Base-by-base conservation (phyloP, 306 rosid species). In the Erythrophleum fordii region DNA sequence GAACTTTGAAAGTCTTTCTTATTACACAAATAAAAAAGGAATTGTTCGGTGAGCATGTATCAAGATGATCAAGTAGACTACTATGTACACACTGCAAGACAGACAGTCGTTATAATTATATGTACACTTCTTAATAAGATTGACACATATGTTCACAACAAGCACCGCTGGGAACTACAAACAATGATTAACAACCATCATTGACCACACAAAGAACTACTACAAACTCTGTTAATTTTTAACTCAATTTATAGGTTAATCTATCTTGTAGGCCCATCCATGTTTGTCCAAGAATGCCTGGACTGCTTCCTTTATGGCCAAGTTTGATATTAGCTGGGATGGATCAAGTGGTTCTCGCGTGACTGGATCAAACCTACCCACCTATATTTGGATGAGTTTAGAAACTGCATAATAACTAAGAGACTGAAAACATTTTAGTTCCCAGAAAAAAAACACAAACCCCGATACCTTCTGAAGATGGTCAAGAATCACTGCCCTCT, bases 211-310 rank as follows among this genome's bases (percentile, higher is more conserved):
- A 80, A 11, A 45, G 51, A 75, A 46, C 78, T 31, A 46, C 77
- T 13, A 62, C 45, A 23, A 39, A 69, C 61, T 68, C 5, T n/a
- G n/a, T 35, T 58, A 55, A 73, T 73, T 53, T 74, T 11, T 14
- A 22, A 46, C 84, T 64, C 31, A 78, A 46, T 56, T n/a, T 34
- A 49, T 73, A n/a, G 20, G 45, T 89, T 79, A 93, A 29, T 87
- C 89, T 22, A 82, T 64, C 86, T 80, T 83, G 78, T 93, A 96
- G 20, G 99, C 99, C 99, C 99, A 96, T 26, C 99, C 94, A 44
- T 96, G 97, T 55, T 83, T 81, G 5, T 87, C 88, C 74, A 96
- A 82, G 85, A 89, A 96, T 59, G 92, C 89, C 58, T 83, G 83
- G 25, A 96, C 97, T 2, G 99, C 99, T 86, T 93, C 97, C 87